A percentile compares a stretch with the other conserved stretches of the same genome.
Conservation (phyloP, 2,329 filamentous ascomycete species). For the Akanthomyces muscarius region DNA sequence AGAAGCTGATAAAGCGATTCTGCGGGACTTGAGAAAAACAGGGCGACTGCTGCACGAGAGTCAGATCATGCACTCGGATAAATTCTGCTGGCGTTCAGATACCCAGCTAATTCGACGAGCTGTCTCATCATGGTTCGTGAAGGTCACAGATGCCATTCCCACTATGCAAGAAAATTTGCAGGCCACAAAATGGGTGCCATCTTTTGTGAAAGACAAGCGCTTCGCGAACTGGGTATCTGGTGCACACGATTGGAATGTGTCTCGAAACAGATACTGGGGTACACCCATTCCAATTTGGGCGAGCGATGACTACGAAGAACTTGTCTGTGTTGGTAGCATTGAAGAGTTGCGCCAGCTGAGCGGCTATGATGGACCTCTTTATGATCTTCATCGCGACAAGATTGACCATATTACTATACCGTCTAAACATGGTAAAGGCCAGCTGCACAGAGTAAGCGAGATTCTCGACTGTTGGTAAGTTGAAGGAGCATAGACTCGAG, state of each 20-base stretch:
- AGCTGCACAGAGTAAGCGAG: constrained; percentile 75
- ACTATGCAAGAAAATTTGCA: constrained; percentile 25
- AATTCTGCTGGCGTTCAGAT: constrained; percentile 28
- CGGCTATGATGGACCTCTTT: constrained; percentile 75
- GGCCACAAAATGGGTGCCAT: constrained; percentile 25
- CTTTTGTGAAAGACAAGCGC: constrained; percentile 26
- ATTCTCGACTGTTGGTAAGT: constrained; percentile 84
- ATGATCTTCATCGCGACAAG: constrained; percentile 86
- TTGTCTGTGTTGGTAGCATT: constrained; percentile 80
- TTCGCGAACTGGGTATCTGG: constrained; percentile 26
- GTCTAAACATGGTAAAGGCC: constrained; percentile 79
- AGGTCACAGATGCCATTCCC: constrained; percentile 23
- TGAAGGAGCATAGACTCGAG: not conserved
- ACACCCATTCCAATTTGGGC: constrained; percentile 90
- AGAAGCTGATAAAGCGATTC: constrained; percentile 26
- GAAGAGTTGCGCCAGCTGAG: constrained; percentile 80
- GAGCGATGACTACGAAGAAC: constrained; percentile 81
- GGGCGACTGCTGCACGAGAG: constrained; percentile 24
- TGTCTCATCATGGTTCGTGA: constrained; percentile 29
- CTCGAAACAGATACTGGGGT: constrained; percentile 72
- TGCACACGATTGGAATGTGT: constrained; percentile 11
- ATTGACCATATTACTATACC: constrained; percentile 93
- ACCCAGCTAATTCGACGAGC: constrained; percentile 27
- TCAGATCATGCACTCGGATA: constrained; percentile 24
- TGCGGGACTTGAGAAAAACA: constrained; percentile 24